Base-by-base conservation (phyloP, 2,329 filamentous ascomycete species). In the Colletotrichum costaricense region DNA sequence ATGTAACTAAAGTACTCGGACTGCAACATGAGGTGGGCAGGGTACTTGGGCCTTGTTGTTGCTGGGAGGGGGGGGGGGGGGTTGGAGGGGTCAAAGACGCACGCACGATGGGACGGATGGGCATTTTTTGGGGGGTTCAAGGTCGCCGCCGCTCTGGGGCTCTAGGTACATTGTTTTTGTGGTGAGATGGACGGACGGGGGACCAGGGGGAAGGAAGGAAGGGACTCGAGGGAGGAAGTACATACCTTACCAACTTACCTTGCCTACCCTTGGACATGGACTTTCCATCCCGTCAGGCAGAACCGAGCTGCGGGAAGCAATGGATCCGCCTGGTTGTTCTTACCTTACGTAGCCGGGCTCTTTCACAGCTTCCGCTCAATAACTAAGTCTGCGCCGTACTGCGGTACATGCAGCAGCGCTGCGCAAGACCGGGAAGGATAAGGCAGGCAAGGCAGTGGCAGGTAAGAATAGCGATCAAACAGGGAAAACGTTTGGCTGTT, bases 1-100 rank as follows among this genome's bases (percentile, higher is more conserved):
- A 73, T 73, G 71, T 73, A 73, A 69, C 58, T 54, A 57, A 73
- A 42, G 71, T 70, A 73, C 71, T 73, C 67, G 62, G 67, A 71
- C 71, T 73, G 22, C 67, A 63, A 38, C 60, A 49, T 4, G 26
- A 38, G n/a, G 67, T 54, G 52, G 56, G 33, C 49, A 66, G 62
- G 71, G 71, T 73, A 73, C 70, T 59, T 69, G 64, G 16, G 64
- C 64, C 35, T 58, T 49, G 64, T 49, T 57, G 38, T 35, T 46
- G 33, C n/a, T 66, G 69, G 69, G 68, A 24, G 22, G 22, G 22
- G 69, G 68, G 64, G 70, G 24, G 63, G 69, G 69, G 68, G 64
- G 70, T 59, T 65, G 59, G 66, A 63, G 59, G 66, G 69, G 69
- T 64, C 65, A n/a, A 38, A 64, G 63, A 38, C 30, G 28, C 52